Evolutionary conservation across 768 basidiomycete species (phyloP), one percentile per base, ranked within the genome.

Genomic region (Scleroderma citrinum): DNA sequence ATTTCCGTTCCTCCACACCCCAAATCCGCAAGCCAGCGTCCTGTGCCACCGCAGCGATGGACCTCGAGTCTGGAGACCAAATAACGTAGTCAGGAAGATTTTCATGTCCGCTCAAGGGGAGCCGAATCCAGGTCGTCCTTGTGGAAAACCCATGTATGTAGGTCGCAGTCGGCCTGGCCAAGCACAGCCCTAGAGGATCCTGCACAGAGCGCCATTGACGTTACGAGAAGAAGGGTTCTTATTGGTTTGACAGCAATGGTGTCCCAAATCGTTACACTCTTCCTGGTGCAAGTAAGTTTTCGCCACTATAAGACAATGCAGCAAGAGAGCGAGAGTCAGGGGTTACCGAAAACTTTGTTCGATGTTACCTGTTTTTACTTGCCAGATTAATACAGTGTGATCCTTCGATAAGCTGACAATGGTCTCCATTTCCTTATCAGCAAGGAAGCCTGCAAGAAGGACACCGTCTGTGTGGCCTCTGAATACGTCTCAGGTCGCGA

Each of bases 371-470:
- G 54, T 53, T 13, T 10, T 5, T 7, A 36, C 49, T 21, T 53
- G 23, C 57, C 57, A 58, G 16, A 46, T 14, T 6, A 51, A 13
- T 5, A 51, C 44, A 26, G 19, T 19, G 11, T 50, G 16, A 41
- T 58, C 56, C 6, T 34, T 20, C 1, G 48, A 56, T 16, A 39
- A 46, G 39, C 56, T 53, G 30, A 53, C 49, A 24, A 56, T 40
- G n/a, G 24, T 40, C 19, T 14, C 11, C 11, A 47, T 48, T 19
- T 55, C 26, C 8, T 8, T 29, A 8, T 29, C 41, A 5, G 32
- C 7, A 8, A 46, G 34, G 30, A 51, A 51, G 1, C 26, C 35
- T 24, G 36, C 41, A n/a, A 43, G 19, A 19, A 26, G 29, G n/a
- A 48, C 49, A 1, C 35, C 30, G 17, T 52, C 46, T 2, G 10